Evolutionary conservation across 2,329 filamentous ascomycete species (phyloP), one percentile per base, ranked within the genome.

Genomic region (Pleurostoma richardsiae): DNA sequence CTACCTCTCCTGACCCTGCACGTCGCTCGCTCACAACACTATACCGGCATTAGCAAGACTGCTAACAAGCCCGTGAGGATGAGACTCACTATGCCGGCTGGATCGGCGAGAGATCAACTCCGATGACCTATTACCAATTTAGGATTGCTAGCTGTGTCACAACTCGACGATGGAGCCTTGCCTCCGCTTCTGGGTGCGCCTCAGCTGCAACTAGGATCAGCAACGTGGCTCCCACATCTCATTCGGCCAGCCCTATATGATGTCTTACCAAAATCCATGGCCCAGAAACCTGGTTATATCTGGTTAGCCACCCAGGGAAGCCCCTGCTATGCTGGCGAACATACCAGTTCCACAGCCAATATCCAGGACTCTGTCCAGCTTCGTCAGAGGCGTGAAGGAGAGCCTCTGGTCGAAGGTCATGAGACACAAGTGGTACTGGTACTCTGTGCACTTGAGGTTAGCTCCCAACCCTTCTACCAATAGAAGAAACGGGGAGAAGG

Each of bases 281-380:
- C 56, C 59, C 59, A 59, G 46, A 54, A 54, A 6, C 59, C 57
- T 57, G 10, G n/a, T 8, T 7, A 41, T 41, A 11, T 41, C 41
- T 8, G 8, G 33, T 36, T n/a, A 36, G 33, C n/a, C 33, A 19
- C 19, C 19, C 19, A 19, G 19, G 19, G 19, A 19, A 19, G 29
- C 43, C 28, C 26, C 36, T n/a, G 30, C 10, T 43, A 28, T 47
- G 40, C 26, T 3, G 44, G 30, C 31, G 33, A 36, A 46, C 52
- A 45, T 68, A 48, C 72, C 73, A 6, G 72, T 73, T 7, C 74
- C 74, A 4, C 74, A 77, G 2, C 74, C 75, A 19, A 77, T 61
- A 52, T 77, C 75, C n/a, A 77, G 59, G 26, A 70, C 68, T 30
- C 69, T 61, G 43, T 67, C 65, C 1, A 67, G 62, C 10, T 65